These are phyloP conservation scores for Paramarasmius palmivorus DNA, from an alignment of 1,284 basidiomycete genomes.

Conservation along the genomic window DNA sequence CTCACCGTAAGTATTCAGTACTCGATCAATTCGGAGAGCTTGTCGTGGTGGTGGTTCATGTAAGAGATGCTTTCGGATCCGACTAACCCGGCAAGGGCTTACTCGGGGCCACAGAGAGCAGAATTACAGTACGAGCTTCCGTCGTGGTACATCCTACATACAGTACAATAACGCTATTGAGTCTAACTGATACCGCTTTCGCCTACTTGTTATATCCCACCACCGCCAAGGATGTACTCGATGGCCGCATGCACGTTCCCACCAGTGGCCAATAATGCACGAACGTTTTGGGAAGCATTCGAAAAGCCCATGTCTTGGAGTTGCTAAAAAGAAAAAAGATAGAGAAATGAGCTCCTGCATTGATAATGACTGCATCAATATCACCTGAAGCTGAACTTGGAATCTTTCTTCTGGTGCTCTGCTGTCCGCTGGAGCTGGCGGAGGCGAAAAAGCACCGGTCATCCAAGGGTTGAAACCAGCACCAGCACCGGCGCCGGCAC, in stretches of 20 bases:
- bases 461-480: slow-evolving; percentile 25
- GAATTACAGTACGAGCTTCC: no score
- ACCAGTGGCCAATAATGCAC: slow-evolving; percentile 83
- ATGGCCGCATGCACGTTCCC: slow-evolving; percentile 90
- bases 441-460: slow-evolving; percentile 34
- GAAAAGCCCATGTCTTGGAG: slow-evolving; percentile 86
- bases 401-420: slow-evolving; percentile 86
- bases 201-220: slow-evolving; percentile 49
- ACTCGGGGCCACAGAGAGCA: no score
- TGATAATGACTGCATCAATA: slow-evolving; percentile 19
- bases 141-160: no score
- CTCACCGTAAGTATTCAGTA: no score
- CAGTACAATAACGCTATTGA: no score
- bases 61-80: no score
- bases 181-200: background rate
- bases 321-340: slow-evolving; percentile 50
- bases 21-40: no score
- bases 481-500: slow-evolving; percentile 23
- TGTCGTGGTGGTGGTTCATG: no score
- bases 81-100: no score
- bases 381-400: slow-evolving; percentile 79
- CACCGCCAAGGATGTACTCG: slow-evolving; percentile 85
- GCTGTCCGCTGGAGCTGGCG: slow-evolving; percentile 59
- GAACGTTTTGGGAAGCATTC: slow-evolving; percentile 86
- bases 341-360: background rate